phyloP scores from a whole-genome alignment of 768 basidiomycete species.

The Leccinum imitatum region DNA sequence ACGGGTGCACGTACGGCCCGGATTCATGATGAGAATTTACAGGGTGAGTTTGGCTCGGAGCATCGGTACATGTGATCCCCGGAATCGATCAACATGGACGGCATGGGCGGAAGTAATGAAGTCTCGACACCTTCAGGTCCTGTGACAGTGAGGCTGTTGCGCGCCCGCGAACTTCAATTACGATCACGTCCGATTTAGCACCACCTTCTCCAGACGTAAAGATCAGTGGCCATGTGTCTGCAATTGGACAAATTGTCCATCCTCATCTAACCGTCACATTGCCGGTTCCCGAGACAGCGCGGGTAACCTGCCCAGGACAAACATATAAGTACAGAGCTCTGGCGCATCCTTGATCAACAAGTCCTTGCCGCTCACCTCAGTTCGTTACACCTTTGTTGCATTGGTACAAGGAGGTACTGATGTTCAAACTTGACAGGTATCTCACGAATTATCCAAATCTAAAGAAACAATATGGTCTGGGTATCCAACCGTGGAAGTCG shows the following conservation, averaged over 20 bases:
- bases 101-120: too few relatives aligned
- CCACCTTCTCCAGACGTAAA: too few relatives aligned
- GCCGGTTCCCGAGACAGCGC: neutral
- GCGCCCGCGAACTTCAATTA: too few relatives aligned
- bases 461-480: conserved; percentile 12
- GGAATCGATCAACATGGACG: neutral
- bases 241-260: too few relatives aligned
- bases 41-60: too few relatives aligned
- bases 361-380: neutral
- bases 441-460: neutral
- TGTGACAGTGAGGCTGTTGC: too few relatives aligned
- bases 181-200: too few relatives aligned
- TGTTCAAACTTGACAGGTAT: neutral
- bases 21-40: neutral
- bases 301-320: too few relatives aligned
- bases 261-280: too few relatives aligned
- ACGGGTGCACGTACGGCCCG: neutral
- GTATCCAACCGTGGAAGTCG: conserved; percentile 9
- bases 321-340: neutral
- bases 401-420: neutral
- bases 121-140: neutral
- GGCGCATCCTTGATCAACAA: neutral
- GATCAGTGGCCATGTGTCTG: too few relatives aligned
- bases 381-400: neutral
- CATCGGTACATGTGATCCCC: neutral